Conservation (phyloP, 2,329 filamentous ascomycete species). For the Akanthomyces lecanii region DNA sequence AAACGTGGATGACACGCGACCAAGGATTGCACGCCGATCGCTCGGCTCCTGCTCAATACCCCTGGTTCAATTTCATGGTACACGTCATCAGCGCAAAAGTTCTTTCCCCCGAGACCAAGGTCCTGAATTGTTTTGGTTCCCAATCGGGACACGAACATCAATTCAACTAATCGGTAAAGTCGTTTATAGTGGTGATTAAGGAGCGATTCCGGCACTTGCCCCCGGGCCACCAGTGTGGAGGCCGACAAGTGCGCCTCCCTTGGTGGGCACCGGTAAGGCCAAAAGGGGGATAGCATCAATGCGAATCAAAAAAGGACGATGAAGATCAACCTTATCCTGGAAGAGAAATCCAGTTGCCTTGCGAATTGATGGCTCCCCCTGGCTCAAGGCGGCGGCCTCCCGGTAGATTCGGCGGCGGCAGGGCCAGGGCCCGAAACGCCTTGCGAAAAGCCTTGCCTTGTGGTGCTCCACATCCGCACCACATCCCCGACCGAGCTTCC, state of each 20-base stretch:
- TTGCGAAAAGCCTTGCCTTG: constrained; percentile 14
- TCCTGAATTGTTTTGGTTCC: background rate
- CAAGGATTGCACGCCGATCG: background rate
- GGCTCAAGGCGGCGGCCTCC: constrained; percentile 6
- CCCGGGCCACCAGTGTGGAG: background rate
- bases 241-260: background rate
- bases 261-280: background rate
- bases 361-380: no score
- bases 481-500: background rate
- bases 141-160: constrained; percentile 1
- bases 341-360: background rate
- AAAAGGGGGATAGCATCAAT: background rate
- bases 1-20: background rate
- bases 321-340: constrained; percentile 3
- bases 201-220: background rate
- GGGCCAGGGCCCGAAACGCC: constrained; percentile 10
- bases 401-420: background rate
- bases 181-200: background rate
- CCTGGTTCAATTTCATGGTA: background rate
- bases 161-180: background rate
- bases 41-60: background rate
- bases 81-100: constrained; percentile 7
- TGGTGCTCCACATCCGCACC: background rate
- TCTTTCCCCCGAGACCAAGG: background rate
- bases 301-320: background rate